Evolutionary conservation across 495 filamentous ascomycete genomes (phyloP).

Genomic region (Jackrogersella minutella): DNA sequence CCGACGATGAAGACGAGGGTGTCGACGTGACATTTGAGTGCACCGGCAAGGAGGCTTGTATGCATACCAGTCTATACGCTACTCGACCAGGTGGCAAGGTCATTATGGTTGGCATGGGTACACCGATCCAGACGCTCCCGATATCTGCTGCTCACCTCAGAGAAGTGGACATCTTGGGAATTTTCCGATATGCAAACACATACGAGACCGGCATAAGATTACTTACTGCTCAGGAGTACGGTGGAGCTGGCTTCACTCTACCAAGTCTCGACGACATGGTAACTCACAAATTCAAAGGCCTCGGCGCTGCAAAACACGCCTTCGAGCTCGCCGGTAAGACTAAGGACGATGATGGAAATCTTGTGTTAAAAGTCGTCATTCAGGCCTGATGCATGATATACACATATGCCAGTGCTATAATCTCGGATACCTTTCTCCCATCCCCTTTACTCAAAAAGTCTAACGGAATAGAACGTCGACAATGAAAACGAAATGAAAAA

Average conservation of each 20-base stretch:
- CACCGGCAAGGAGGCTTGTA: conserved; percentile 85
- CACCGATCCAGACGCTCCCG: conserved; percentile 84
- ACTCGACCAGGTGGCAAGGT: conserved; percentile 80
- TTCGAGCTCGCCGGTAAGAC: conserved; percentile 85
- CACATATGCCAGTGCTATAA: conserved; percentile 5
- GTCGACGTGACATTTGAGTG: conserved; percentile 88
- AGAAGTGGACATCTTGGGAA: conserved; percentile 91
- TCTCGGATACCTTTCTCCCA: conserved; percentile 18
- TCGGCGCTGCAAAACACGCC: conserved; percentile 70
- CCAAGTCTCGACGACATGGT: conserved; percentile 72
- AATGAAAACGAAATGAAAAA: conserved; percentile 14
- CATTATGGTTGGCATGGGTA: conserved; percentile 94
- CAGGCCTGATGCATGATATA: conserved; percentile 51
- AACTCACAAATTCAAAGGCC: conserved; percentile 77
- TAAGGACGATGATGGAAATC: conserved; percentile 74
- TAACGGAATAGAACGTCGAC: conserved; percentile 25
- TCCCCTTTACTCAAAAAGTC: no score
- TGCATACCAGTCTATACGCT: conserved; percentile 87
- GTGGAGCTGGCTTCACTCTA: conserved; percentile 61
- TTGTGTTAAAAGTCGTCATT: conserved; percentile 89
- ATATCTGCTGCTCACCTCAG: conserved; percentile 84
- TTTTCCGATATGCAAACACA: conserved; percentile 89
- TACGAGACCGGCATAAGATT: conserved; percentile 80
- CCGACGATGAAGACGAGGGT: conserved; percentile 64
- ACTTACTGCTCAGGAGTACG: conserved; percentile 66